Evolutionary conservation across 2,329 filamentous ascomycete genomes (phyloP), one percentile per base, ranked within the genome.

Genomic region (Didymella sp.): DNA sequence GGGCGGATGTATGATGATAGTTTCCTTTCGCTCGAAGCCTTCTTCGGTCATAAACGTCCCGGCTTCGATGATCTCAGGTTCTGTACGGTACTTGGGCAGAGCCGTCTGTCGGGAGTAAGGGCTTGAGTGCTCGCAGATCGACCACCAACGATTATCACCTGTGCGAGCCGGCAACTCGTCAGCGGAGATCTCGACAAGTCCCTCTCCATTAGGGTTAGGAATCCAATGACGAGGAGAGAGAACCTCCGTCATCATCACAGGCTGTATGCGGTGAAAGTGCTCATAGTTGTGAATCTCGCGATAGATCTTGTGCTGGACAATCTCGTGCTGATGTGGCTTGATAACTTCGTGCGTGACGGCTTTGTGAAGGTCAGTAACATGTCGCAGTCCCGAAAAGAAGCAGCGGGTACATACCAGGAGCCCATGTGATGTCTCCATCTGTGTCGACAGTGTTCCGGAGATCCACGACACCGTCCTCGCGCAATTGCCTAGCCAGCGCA

Each of bases 241-340:
- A 9, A 85, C 76, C 64, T 85, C 79, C 12, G 81, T 78, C 49
- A 85, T 80, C 25, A 81, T 75, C 21, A 85, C 76, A 3, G 83
- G 83, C n/a, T 82, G 78, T 24, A 83, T 74, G 24, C 80, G 79
- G 57, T 85, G 82, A 61, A 79, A 80, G 31, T 82, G 69, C 59
- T 84, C 79, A 66, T 85, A 77, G 30, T 79, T 80, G 70, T 85
- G 83, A 30, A 84, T 82, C 57, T 85, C 83, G 33, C 82, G 80
- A 6, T 78, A 80, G 47, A 84, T 80, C 21, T 66, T 62, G 62
- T 84, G 77, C 60, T 83, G 73, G 15, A 77, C 66, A 41, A 84
- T 74, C 45, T 84, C 74, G 56, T 82, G 81, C 11, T 76, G 66
- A 13, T 77, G 67, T 3, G 77, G 75, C 15, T 75, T 73, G 35